Conservation (phyloP, 1,139 yeast species). For the Yamadazyma sp. region DNA sequence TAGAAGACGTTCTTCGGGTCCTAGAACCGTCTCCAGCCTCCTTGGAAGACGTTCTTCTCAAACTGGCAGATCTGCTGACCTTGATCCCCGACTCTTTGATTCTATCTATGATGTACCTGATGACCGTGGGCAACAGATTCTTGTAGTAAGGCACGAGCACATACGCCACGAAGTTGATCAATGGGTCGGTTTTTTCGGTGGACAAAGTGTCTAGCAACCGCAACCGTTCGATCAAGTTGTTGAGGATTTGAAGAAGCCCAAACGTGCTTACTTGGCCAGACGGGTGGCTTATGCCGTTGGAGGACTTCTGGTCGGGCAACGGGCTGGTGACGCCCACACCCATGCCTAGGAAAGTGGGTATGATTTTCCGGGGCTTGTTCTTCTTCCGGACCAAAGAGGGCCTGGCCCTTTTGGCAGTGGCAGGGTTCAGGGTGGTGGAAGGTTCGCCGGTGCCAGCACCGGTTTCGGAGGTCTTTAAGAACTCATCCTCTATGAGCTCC, state of each 20-base stretch:
- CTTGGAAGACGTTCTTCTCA: constrained; percentile 1
- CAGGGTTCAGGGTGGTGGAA: too few species aligned
- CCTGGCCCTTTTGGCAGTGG: constrained; percentile 18
- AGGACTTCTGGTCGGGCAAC: not conserved
- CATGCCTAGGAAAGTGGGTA: constrained; percentile 46
- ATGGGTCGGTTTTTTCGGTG: constrained; percentile 27
- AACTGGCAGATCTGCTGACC: constrained; percentile 10
- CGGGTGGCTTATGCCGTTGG: not conserved
- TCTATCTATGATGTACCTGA: constrained; percentile 48
- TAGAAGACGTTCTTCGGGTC: constrained; percentile 1
- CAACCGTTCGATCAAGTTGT: constrained; percentile 52
- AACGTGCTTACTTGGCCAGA: not conserved
- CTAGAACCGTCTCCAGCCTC: not conserved
- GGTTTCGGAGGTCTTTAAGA: constrained; percentile 16
- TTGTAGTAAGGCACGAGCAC: constrained; percentile 57
- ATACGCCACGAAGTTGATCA: constrained; percentile 52
- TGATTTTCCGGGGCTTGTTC: constrained; percentile 26
- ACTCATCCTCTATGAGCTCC: constrained; percentile 28
- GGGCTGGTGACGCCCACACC: constrained; percentile 22
- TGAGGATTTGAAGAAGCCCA: constrained; percentile 24
- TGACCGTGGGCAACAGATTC: constrained; percentile 46
- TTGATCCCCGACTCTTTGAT: constrained; percentile 51
- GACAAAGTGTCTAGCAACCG: constrained; percentile 55
- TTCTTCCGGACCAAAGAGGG: constrained; percentile 40
- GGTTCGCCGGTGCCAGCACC: too few species aligned